These are phyloP conservation scores for Themeda triandra DNA, from an alignment of 176 grass and related monocot genomes.

Conservation along the genomic window DNA sequence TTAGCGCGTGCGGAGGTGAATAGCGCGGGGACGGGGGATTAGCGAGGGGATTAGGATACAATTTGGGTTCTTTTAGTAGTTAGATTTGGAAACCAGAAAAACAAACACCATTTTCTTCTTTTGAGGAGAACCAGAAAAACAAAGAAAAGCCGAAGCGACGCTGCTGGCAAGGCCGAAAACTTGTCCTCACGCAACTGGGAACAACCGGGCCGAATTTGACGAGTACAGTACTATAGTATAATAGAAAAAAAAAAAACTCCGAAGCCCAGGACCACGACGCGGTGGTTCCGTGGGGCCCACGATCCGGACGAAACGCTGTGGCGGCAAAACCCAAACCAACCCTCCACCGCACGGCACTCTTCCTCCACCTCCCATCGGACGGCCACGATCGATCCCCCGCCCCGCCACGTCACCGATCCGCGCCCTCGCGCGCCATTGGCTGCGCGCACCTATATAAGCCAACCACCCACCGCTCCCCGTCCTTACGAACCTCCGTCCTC, in stretches of 20 bases:
- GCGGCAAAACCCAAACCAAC: slow-evolving; percentile 25
- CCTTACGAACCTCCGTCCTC: neutral
- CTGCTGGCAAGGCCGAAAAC: too few relatives aligned
- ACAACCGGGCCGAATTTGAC: neutral
- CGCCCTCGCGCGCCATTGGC: slow-evolving; percentile 34
- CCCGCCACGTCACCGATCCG: slow-evolving; percentile 51
- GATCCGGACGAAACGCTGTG: slow-evolving; percentile 12
- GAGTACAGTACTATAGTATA: too few relatives aligned
- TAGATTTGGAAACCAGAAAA: too few relatives aligned
- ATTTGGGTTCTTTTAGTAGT: too few relatives aligned
- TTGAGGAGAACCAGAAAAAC: too few relatives aligned
- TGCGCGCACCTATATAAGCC: slow-evolving; percentile 12
- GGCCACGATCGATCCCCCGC: neutral
- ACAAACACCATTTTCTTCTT: too few relatives aligned
- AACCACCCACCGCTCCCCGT: neutral
- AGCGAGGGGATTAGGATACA: too few relatives aligned
- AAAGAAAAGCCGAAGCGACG: too few relatives aligned
- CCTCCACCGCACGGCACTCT: neutral
- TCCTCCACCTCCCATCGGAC: slow-evolving; percentile 11
- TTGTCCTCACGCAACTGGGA: too few relatives aligned
- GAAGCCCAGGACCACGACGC: neutral
- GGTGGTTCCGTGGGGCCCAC: neutral
- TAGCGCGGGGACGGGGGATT: too few relatives aligned
- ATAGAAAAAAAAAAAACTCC: neutral
- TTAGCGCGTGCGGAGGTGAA: too few relatives aligned